Evolutionary conservation across 1,284 basidiomycete genomes (phyloP), one percentile per base, ranked within the genome.

Genomic region (Mycena citricolor): DNA sequence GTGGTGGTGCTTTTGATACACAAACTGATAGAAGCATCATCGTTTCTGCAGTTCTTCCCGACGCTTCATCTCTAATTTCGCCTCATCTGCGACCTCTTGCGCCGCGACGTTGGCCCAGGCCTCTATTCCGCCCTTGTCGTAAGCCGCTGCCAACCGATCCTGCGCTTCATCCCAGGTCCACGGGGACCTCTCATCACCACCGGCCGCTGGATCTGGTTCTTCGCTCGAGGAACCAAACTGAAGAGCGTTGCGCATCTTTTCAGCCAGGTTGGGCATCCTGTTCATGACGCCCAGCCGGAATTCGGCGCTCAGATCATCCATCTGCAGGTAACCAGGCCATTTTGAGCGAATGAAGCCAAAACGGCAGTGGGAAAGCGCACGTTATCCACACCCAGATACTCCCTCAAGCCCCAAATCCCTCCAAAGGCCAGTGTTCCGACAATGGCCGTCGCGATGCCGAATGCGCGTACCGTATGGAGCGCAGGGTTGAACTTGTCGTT

Each of bases 361-460:
- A 26, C 11, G 25, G 22, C 21, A 33, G 19, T 25, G 11, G 7
- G 2, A 28, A 26, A 13, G 44, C 52, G 42, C 46, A 58, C 57
- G 24, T 44, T 55, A 35, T 55, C 51, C 30, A 57, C 50, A 12
- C 46, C 52, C 8, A 55, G 21, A 31, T 43, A 41, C 24, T 35
- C 32, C n/a, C 45, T 41, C 12, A 57, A 34, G 3, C 45, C 54
- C 39, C 44, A 48, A n/a, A 58, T 41, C 4, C 49, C 47, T 4
- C 24, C 47, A 37, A 49, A 21, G 19, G 51, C 51, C 24, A 47
- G 17, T 12, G 40, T 33, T n/a, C 42, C 38, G 19, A 58, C 54
- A 16, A 56, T 44, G 11, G 53, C 44, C 12, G 57, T 58, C 8
- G 57, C 55, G 5, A 49, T 45, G 25, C 57, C 52, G 19, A 58